Base-by-base conservation (phyloP, 2,329 filamentous ascomycete species). In the Epichloe sibirici region DNA sequence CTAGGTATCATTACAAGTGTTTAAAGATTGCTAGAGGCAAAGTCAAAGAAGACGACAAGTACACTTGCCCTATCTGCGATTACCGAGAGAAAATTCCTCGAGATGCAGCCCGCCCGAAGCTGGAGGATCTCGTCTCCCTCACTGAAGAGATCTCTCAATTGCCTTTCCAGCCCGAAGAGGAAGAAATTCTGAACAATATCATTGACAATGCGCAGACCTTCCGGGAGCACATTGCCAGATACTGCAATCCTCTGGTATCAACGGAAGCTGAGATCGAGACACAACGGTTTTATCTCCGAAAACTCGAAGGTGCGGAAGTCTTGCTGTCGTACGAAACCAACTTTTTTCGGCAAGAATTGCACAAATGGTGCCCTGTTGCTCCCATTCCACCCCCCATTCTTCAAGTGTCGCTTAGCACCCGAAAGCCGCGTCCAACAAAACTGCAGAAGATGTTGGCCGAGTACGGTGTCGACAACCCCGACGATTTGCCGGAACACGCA, bases 1-100 rank as follows among this genome's bases (percentile, higher is more conserved):
- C 28, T 56, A 90, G 86, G 87, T 98, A 98, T 64, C 93, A 98
- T 63, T 91, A 93, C 55, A 97, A 96, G 68, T 98, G 93, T 62
- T 76, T 98, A 39, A 98, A 98, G 73, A 96, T 98, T 63, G 93
- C 93, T 3, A 82, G 93, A 48, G 93, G 93, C 50, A 98, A 97
- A 65, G 88, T 98, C 61, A 97, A 97, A 70, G 93, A 97, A 64
- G 91, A 95, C 57, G 93, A 97, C 65, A 95, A 95, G 66, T 98
- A 96, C 65, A 97, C 91, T 1, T 98, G 93, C 63, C 93, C 93
- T 0, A 95, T 98, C 56, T 98, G 93, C 66, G 93, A 98, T 66
- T 96, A 90, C 82, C 85, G 93, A 17, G 87, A 96, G 64, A 94
- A 91, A 71, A 97, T 98, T 51, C 93, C 93, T 28, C 88, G 93